Percentiles rank a stretch among this genome's conserved stretches.
phyloP scores from a whole-genome alignment of 345 rosid species.

The Microthlaspi erraticum region DNA sequence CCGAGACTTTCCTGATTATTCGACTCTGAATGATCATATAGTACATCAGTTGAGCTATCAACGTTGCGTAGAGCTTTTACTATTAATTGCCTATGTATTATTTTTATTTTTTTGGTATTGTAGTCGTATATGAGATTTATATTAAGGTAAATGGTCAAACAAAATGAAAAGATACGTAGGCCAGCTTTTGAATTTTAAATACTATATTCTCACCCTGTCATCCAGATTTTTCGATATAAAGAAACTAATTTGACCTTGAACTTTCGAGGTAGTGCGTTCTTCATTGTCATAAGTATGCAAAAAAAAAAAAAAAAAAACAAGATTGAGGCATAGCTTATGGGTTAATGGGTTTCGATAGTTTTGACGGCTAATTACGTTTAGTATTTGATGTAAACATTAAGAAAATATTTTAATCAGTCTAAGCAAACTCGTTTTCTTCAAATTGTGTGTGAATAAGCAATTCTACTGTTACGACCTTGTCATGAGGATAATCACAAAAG shows the following conservation, averaged over 20 bases:
- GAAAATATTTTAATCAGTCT: neutral
- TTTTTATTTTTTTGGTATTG: too few species aligned
- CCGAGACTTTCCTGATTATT: too few species aligned
- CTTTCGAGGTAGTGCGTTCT: conserved; percentile 9
- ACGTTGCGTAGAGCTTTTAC: too few species aligned
- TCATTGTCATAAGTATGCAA: conserved; percentile 4
- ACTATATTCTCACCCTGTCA: neutral
- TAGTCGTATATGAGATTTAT: too few species aligned
- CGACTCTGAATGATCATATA: too few species aligned
- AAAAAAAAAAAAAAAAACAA: neutral
- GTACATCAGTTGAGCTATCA: too few species aligned
- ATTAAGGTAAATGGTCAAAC: too few species aligned
- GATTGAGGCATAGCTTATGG: neutral
- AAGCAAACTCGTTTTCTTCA: neutral
- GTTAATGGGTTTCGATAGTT: neutral
- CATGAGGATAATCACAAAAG: neutral
- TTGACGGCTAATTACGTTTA: neutral
- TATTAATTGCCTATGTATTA: too few species aligned
- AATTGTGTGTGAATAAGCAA: neutral
- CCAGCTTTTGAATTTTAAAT: too few species aligned
- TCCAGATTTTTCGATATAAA: neutral
- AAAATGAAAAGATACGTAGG: too few species aligned
- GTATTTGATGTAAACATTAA: neutral
- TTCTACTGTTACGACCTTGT: neutral
- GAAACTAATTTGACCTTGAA: neutral